phyloP scores from a whole-genome alignment of 495 filamentous ascomycete species.

The Penicillium psychrofluorescens region DNA sequence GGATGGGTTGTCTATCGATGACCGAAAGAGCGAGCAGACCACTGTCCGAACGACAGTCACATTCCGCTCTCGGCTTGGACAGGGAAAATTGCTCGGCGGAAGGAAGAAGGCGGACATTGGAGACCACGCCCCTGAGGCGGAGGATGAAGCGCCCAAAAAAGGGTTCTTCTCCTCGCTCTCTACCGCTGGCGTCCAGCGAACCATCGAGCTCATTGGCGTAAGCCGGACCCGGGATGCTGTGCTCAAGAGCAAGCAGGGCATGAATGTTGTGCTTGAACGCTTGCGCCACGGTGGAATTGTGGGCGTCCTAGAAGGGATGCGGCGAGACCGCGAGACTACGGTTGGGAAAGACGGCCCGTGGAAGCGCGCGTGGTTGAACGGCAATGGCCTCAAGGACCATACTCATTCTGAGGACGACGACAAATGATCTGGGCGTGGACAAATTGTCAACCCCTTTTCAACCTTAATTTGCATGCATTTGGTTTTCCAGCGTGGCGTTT shows the following conservation, averaged over 20 bases:
- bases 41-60: conserved; percentile 79
- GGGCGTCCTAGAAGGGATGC: conserved; percentile 78
- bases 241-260: conserved; percentile 84
- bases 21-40: conserved; percentile 51
- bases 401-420: conserved; percentile 23
- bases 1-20: conserved; percentile 27
- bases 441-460: not conserved
- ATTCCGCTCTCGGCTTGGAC: conserved; percentile 73
- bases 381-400: conserved; percentile 20
- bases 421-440: conserved; percentile 8
- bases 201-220: conserved; percentile 82
- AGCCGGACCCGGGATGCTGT: conserved; percentile 77
- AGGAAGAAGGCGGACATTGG: conserved; percentile 22
- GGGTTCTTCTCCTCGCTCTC: conserved; percentile 69
- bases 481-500: conserved; percentile 28
- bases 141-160: conserved; percentile 49
- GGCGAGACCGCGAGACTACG: conserved; percentile 52
- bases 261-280: conserved; percentile 88
- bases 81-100: conserved; percentile 58
- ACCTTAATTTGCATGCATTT: conserved; percentile 10
- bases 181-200: conserved; percentile 72
- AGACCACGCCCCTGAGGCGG: conserved; percentile 24
- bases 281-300: conserved; percentile 76
- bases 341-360: conserved; percentile 40
- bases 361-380: conserved; percentile 41